Evolutionary conservation across 2,329 filamentous ascomycete genomes (phyloP), one percentile per base, ranked within the genome.

Genomic region (Fusarium sp.): DNA sequence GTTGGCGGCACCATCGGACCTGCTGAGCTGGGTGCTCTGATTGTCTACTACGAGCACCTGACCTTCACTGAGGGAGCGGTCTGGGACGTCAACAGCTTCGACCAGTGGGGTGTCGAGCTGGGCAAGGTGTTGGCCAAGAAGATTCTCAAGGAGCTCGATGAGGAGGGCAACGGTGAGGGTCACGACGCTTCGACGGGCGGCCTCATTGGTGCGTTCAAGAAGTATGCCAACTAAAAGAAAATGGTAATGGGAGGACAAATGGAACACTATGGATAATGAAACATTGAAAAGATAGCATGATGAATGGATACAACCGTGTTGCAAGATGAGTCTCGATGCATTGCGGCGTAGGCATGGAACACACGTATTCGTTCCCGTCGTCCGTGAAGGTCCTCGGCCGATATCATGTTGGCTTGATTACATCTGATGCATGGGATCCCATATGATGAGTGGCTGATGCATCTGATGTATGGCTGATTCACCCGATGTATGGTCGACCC

Each of bases 21-120:
- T 10, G 94, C 92, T 50, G 95, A 97, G 80, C 91, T 99, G 57
- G 97, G 97, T 81, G 96, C 97, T 5, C 86, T 99, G 79, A 99
- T 99, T 79, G 96, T 95, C 76, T 99, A 98, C 90, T 99, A 99
- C 86, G 97, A 99, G 89, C 97, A 99, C 86, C 87, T 98, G 72
- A 98, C 97, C 66, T 99, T 99, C 85, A 97, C 94, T 41, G 97
- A 99, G 87, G 97, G 97, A 80, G 96, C 95, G 62, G 89, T 99
- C 83, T 99, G 97, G 97, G 97, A 98, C 87, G 98, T 99, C 89
- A 99, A 99, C 91, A 95, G 93, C 81, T 99, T 98, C 82, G 97
- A 99, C 87, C 97, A 99, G 89, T 99, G 97, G 97, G 97, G 97
- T 86, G 97, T 99, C 52, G 97, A 99, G 89, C 88, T 99, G 72